Base-by-base conservation (phyloP, 257 asterid genomes). In the Nicotiana otophora region DNA sequence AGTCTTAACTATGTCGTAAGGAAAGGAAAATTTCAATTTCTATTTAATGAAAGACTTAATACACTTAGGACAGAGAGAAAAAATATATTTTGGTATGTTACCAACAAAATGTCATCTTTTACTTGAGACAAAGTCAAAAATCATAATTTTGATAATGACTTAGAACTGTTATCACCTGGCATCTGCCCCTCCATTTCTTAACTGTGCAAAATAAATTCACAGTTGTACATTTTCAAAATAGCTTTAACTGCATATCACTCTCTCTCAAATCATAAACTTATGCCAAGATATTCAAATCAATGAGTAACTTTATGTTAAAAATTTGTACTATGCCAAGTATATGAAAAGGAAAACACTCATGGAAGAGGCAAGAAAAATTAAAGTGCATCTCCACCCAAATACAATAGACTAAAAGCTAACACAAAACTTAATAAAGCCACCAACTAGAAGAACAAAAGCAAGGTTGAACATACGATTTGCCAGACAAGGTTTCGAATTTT, bases 201-300 rank as follows among this genome's bases (percentile, higher is more conserved):
- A 36, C 0, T 36, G 42, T 5, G 7, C 42, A 36, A 36, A 36
- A 36, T 36, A 36, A 36, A 34, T 34, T 34, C 42, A 36, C 42
- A 36, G 1, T 36, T 5, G 1, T 36, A 36, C 42, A 36, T 0
- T 36, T 36, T 5, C 5, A 36, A 36, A 36, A 36, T 36, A 36
- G 7, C 1, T 36, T 36, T 36, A 1, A 36, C 8, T 1, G 42
- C 42, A 36, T 64, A 77, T 90, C 93, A 79, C 90, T 86, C 83
- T 69, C 83, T 88, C 2, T 31, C 85, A 96, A 88, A 85, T 93
- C 95, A 83, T 86, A 87, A 78, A 93, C 91, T 98, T 96, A 94
- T 80, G 78, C 87, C 87, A 82, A 85, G 53, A 85, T 83, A 86
- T 68, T 77, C 79, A 66, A 80, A 68, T 31, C 36, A 64, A 80